A percentile compares a stretch with the other conserved stretches of the same genome.
Conservation (phyloP, 371 early-diverging fungal species). For the Actinomortierella wolfii region DNA sequence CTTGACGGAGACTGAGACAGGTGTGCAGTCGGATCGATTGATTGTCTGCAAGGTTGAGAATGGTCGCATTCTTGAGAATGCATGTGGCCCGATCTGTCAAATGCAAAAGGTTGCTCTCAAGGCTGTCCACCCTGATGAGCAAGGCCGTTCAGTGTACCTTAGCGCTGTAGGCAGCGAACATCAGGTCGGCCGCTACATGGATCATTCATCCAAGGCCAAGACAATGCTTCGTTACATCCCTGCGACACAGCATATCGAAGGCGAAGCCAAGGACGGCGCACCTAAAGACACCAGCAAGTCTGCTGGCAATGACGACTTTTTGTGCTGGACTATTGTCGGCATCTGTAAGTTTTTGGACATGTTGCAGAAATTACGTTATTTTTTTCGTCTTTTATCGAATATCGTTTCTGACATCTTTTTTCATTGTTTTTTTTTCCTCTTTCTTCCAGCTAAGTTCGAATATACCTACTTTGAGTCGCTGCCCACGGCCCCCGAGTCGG, state of each 20-base stretch:
- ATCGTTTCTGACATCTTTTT: not conserved
- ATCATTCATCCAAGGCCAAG: conserved; percentile 33
- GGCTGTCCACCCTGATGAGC: conserved; percentile 34
- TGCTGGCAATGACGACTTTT: conserved; percentile 67
- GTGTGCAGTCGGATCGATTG: conserved; percentile 68
- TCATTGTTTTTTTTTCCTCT: not conserved
- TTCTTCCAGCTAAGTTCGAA: conserved; percentile 52
- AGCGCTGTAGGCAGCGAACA: conserved; percentile 44
- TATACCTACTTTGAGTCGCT: conserved; percentile 55
- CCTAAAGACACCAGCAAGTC: conserved; percentile 26
- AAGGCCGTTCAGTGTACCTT: conserved; percentile 29
- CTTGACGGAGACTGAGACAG: conserved; percentile 66
- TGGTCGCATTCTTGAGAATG: conserved; percentile 67
- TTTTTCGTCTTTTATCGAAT: not conserved
- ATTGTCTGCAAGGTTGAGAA: conserved; percentile 83
- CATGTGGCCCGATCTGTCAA: conserved; percentile 79
- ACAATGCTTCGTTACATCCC: conserved; percentile 41
- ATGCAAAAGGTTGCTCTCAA: conserved; percentile 88
- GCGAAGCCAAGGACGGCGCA: conserved; percentile 10
- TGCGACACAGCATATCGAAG: conserved; percentile 14
- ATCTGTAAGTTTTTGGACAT: conserved; percentile 54
- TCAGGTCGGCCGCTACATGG: conserved; percentile 45
- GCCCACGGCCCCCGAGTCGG: conserved; percentile 20
- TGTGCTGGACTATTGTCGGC: conserved; percentile 89
- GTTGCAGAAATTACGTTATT: no score